Conservation (phyloP, 768 basidiomycete genomes). For the Naganishia onofrii region DNA sequence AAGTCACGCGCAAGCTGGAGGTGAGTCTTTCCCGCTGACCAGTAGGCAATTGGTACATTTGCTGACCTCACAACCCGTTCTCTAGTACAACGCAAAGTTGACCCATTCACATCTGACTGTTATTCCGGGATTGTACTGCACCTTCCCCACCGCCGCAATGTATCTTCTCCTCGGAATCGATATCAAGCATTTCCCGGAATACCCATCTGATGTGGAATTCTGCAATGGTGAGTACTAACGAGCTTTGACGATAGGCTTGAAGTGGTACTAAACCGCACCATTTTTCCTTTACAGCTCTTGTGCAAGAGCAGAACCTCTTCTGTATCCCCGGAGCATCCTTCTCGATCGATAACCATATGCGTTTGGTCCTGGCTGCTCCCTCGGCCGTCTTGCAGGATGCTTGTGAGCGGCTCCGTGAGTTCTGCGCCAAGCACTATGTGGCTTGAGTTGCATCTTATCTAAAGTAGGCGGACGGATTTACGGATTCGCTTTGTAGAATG, state of each 20-base stretch:
- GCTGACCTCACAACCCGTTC: background rate
- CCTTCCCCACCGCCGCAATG: constrained; percentile 42
- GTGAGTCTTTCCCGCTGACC: constrained; percentile 30
- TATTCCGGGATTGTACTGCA: constrained; percentile 41
- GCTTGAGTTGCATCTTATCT: background rate
- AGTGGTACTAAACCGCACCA: background rate
- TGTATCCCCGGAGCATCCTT: constrained; percentile 49
- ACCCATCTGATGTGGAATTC: constrained; percentile 47
- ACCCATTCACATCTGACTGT: constrained; percentile 33
- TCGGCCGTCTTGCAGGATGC: constrained; percentile 45
- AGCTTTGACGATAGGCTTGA: background rate
- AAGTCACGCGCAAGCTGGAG: constrained; percentile 43
- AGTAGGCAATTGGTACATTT: background rate
- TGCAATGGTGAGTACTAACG: constrained; percentile 30
- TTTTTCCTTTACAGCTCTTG: constrained; percentile 33
- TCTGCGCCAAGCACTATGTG: constrained; percentile 37
- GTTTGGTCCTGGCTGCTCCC: constrained; percentile 45
- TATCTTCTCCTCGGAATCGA: constrained; percentile 47
- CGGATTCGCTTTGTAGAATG: background rate
- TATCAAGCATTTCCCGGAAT: constrained; percentile 35
- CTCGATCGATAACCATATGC: constrained; percentile 42
- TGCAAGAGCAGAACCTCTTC: constrained; percentile 47
- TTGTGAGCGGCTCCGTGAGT: constrained; percentile 40
- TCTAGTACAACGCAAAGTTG: constrained; percentile 40
- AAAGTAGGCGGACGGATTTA: background rate